phyloP scores from a whole-genome alignment of 179 eudicot genomes.

The Beta corolliflora region DNA sequence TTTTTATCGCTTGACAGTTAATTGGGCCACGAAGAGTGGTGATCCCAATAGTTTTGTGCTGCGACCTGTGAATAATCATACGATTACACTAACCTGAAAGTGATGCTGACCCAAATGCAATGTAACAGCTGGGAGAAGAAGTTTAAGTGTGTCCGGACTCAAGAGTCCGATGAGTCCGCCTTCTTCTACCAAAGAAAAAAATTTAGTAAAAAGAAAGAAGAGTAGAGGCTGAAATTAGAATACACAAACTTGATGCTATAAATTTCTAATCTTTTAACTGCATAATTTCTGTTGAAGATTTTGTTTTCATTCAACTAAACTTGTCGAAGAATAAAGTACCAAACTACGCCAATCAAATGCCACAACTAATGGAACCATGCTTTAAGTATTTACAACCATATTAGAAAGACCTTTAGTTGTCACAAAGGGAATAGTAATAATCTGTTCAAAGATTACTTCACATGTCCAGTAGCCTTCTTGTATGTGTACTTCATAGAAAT shows the following conservation, averaged over 20 bases:
- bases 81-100: too few relatives aligned
- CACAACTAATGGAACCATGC: not conserved
- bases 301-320: not conserved
- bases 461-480: conserved; percentile 38
- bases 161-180: too few relatives aligned
- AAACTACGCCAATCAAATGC: not conserved
- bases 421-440: not conserved
- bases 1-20: too few relatives aligned
- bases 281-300: not conserved
- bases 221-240: not conserved
- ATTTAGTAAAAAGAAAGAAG: too few relatives aligned
- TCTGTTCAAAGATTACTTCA: not conserved
- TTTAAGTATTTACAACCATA: not conserved
- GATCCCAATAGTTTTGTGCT: too few relatives aligned
- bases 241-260: not conserved
- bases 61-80: too few relatives aligned
- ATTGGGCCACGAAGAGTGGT: too few relatives aligned
- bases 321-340: not conserved
- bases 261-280: not conserved
- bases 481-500: conserved; percentile 43
- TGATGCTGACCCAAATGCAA: too few relatives aligned
- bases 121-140: too few relatives aligned
- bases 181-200: too few relatives aligned
- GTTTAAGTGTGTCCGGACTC: too few relatives aligned
- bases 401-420: not conserved